A percentile compares a stretch with the other conserved stretches of the same genome.
Evolutionary conservation across 1,139 yeast species (phyloP).

Genomic region (Meyerozyma elateridarum): DNA sequence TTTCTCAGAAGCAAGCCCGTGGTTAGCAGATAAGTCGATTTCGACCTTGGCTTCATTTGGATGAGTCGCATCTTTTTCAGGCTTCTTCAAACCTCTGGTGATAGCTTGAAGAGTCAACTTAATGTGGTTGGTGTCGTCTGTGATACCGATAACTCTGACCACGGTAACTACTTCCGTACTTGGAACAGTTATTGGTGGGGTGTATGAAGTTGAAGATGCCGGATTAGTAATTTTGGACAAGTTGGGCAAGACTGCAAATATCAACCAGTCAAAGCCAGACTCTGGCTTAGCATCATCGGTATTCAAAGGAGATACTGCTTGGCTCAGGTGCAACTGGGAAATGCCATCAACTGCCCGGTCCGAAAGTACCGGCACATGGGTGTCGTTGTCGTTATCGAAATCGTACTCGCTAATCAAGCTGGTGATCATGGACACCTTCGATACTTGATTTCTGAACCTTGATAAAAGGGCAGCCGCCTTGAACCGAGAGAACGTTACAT

Average conservation of each 20-base stretch:
- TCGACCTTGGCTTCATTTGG: slow-evolving; percentile 28
- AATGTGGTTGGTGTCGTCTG: slow-evolving; percentile 42
- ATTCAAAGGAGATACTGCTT: slow-evolving; percentile 12
- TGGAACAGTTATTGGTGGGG: not conserved
- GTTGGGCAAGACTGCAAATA: slow-evolving; percentile 40
- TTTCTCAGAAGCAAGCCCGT: slow-evolving; percentile 17
- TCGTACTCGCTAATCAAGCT: slow-evolving; percentile 33
- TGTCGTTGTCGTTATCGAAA: slow-evolving; percentile 20
- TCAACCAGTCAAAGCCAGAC: slow-evolving; percentile 33
- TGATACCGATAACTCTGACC: slow-evolving; percentile 45
- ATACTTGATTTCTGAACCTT: slow-evolving; percentile 29
- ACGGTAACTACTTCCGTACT: slow-evolving; percentile 36
- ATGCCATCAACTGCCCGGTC: slow-evolving; percentile 35
- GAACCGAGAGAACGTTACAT: slow-evolving; percentile 46
- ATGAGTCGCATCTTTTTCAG: slow-evolving; percentile 12
- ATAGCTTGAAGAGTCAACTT: slow-evolving; percentile 52
- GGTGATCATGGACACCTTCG: slow-evolving; percentile 26
- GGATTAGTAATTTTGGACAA: slow-evolving; percentile 30
- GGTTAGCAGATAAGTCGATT: slow-evolving; percentile 22
- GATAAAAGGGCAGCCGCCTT: slow-evolving; percentile 47
- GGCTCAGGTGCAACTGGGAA: slow-evolving; percentile 21
- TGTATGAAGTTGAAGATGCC: slow-evolving; percentile 1
- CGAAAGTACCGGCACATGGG: slow-evolving; percentile 19
- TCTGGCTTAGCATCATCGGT: slow-evolving; percentile 10
- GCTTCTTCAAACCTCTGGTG: slow-evolving; percentile 34